A percentile compares a stretch with the other conserved stretches of the same genome.
These are phyloP conservation scores for Colletotrichum lupini DNA, from an alignment of 2,329 filamentous ascomycete species.

Conservation along the genomic window DNA sequence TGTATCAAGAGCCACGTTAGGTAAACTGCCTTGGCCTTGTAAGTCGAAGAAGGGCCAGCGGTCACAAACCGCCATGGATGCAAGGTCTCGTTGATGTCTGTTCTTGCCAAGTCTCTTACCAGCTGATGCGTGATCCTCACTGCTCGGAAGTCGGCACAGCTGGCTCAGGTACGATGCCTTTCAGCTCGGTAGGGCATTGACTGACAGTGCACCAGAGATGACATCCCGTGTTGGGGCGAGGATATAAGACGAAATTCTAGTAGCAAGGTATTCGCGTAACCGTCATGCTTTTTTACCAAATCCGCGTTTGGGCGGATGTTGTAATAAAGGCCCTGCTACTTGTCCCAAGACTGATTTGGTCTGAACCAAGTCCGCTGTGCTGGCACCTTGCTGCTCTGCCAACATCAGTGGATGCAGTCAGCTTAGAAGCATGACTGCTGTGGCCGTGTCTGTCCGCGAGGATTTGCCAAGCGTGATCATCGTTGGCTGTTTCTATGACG, in stretches of 20 bases:
- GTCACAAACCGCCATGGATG: not conserved
- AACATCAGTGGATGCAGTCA: not conserved
- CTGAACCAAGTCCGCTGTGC: no score
- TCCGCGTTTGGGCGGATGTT: not conserved
- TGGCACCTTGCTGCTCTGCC: not conserved
- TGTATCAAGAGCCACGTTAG: not conserved
- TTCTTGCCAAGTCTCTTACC: not conserved
- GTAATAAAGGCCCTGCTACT: not conserved
- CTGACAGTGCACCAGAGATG: conserved; percentile 18
- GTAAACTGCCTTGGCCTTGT: not conserved
- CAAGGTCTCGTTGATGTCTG: not conserved
- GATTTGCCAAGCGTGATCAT: not conserved
- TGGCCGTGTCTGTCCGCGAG: not conserved
- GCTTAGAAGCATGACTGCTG: not conserved
- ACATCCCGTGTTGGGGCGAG: not conserved
- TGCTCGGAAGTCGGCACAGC: conserved; percentile 17
- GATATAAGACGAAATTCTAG: conserved; percentile 21
- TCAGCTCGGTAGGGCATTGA: not conserved
- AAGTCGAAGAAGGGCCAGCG: not conserved
- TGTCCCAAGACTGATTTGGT: no score
- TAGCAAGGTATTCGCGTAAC: not conserved
- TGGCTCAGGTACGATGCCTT: conserved; percentile 4
- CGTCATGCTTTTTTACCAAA: not conserved
- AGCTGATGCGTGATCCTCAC: not conserved
- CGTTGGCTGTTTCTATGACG: not conserved